Percentiles rank a stretch among this genome's conserved stretches.
Conservation (phyloP, 345 rosid species). For the Ceriops decandra region DNA sequence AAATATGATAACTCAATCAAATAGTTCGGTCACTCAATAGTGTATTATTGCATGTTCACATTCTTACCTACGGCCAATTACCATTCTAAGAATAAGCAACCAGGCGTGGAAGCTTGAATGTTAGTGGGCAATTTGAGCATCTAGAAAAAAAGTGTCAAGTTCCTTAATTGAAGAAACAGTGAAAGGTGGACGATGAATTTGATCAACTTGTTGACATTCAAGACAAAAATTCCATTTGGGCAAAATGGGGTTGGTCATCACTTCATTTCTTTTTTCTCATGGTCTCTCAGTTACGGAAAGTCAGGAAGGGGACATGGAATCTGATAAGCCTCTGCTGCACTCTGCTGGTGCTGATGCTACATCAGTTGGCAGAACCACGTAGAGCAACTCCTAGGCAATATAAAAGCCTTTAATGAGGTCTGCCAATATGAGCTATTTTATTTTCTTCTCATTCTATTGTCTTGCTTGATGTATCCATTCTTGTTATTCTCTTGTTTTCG, state of each 20-base stretch:
- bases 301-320: slow-evolving; percentile 45
- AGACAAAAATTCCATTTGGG: slow-evolving; percentile 52
- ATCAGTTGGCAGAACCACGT: slow-evolving; percentile 50
- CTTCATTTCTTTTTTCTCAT: slow-evolving; percentile 10
- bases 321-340: slow-evolving; percentile 41
- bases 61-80: too few relatives aligned
- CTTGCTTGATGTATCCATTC: not conserved
- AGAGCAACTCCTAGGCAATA: slow-evolving; percentile 73
- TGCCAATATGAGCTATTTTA: not conserved
- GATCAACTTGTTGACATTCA: slow-evolving; percentile 76
- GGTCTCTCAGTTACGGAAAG: slow-evolving; percentile 21
- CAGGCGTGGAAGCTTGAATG: too few relatives aligned
- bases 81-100: too few relatives aligned
- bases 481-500: not conserved
- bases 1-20: too few relatives aligned
- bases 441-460: not conserved
- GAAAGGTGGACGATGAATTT: too few relatives aligned
- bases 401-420: slow-evolving; percentile 60
- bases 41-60: too few relatives aligned
- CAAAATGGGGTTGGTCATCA: slow-evolving; percentile 54
- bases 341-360: slow-evolving; percentile 37
- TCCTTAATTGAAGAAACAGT: too few relatives aligned
- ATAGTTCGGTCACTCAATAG: too few relatives aligned
- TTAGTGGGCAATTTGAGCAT: too few relatives aligned
- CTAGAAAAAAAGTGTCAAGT: too few relatives aligned